Base-by-base conservation (phyloP, 495 filamentous ascomycete genomes). In the Tuber microsphaerosporum region DNA sequence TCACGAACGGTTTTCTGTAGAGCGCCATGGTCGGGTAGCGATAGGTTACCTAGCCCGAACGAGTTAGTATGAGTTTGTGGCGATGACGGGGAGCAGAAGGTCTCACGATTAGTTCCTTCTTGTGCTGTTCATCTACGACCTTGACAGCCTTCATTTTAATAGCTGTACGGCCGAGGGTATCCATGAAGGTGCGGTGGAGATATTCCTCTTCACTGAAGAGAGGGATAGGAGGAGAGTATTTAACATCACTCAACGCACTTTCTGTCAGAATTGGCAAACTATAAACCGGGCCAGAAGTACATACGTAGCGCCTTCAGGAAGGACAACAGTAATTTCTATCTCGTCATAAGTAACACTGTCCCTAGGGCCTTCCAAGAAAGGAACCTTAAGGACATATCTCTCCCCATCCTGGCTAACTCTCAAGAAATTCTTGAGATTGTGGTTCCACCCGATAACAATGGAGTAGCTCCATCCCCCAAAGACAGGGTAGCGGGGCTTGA, bases 391-490 rank as follows among this genome's bases (percentile, higher is more conserved):
- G n/a, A 97, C 88, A 80, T 92, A 94, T 8, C 88, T 87, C 48
- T 92, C 90, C 4, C 85, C 84, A 39, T 86, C 86, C 42, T 85
- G 84, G 20, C 86, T 75, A 79, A 88, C 89, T 72, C 92, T 88
- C 73, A 99, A 82, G 83, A 92, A 97, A 46, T 88, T 87, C 77
- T 88, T 87, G 34, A 97, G 87, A 74, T 94, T 89, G 73, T 92
- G 91, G 86, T 97, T 93, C 94, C 95, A 99, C 75, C 95, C 96
- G 69, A 97, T 88, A 69, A 90, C 91, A 86, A 97, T 98, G 76
- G 91, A 94, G 82, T 97, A 97, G 84, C 96, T 97, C 95, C 95
- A 99, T 71, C 92, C 93, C 70, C 95, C 95, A 81, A 98, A 98
- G 39, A 99, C 82, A 12, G 95, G 95, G 84, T 93, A 99, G 43